Evolutionary conservation across 148 eudicot species (phyloP), one percentile per base, ranked within the genome.

Genomic region (Pouteria glomerata): DNA sequence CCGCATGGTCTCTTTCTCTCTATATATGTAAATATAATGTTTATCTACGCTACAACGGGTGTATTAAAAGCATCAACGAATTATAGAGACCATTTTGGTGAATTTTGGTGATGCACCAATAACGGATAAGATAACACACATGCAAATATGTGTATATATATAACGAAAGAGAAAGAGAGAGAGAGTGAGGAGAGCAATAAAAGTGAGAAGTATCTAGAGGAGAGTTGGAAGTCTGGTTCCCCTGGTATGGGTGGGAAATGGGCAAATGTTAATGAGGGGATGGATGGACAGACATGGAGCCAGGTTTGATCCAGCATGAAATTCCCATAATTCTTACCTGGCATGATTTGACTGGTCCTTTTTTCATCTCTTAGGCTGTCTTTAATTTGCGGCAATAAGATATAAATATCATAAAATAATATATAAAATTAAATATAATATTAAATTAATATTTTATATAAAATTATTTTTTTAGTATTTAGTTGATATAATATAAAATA

Each of bases 241-340:
- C 57, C 47, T 29, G 56, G 82, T 44, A 72, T 50, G 78, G 70
- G 57, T 63, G 39, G 44, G 39, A 55, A 34, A 33, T 48, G 73
- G 69, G 63, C 47, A 53, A 58, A 56, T 66, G 81, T 67, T 68
- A 80, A 78, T 68, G 62, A 56, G 45, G 71, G 73, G 68, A 74
- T 65, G 72, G 74, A 72, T 64, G 67, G 66, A 77, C 77, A 73
- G 63, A 80, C 77, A 48, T 69, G 48, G 12, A 41, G 26, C 41
- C 29, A 37, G 18, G 26, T 52, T 66, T 48, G 33, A 74, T 68
- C 77, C 63, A 64, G 65, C 63, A 55, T 18, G 63, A 56, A 37
- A 69, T 42, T 57, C 65, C 57, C 48, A 11, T 14, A 30, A 55
- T 15, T 58, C 58, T 70, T 56, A 52, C 11, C 57, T 76, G 63